Conservation (phyloP, 2,329 filamentous ascomycete species). For the Cladosporium sp. region DNA sequence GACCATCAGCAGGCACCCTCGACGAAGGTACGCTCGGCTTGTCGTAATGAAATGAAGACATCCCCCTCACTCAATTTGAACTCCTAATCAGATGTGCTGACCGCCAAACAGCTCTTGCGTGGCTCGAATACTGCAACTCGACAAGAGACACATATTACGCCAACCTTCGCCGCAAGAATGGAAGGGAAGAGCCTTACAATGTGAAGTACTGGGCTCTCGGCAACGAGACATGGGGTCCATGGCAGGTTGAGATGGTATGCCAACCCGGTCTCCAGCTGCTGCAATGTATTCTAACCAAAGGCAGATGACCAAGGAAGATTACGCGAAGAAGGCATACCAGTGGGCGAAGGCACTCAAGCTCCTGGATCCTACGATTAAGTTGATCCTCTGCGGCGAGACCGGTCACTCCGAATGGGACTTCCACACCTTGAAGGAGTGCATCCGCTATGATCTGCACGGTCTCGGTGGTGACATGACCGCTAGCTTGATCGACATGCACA, state of each 20-base stretch:
- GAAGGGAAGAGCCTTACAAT: slow-evolving; percentile 68
- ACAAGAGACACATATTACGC: slow-evolving; percentile 73
- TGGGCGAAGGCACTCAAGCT: slow-evolving; percentile 68
- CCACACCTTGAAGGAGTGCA: slow-evolving; percentile 64
- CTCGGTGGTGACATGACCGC: slow-evolving; percentile 43
- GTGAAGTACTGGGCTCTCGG: slow-evolving; percentile 83
- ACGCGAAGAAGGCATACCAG: slow-evolving; percentile 61
- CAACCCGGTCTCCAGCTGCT: neutral
- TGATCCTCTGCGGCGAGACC: slow-evolving; percentile 70
- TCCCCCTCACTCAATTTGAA: neutral
- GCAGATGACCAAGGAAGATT: slow-evolving; percentile 63
- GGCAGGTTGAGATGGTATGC: slow-evolving; percentile 50
- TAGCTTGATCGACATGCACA: slow-evolving; percentile 68
- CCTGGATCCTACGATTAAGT: slow-evolving; percentile 60
- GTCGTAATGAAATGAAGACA: neutral
- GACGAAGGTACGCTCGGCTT: slow-evolving; percentile 43
- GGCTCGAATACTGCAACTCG: slow-evolving; percentile 84
- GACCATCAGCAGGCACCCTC: slow-evolving; percentile 33
- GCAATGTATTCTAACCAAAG: neutral
- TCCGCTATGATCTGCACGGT: slow-evolving; percentile 46
- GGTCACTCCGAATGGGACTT: slow-evolving; percentile 66
- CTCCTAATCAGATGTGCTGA: neutral
- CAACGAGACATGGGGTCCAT: slow-evolving; percentile 65
- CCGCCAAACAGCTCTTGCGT: slow-evolving; percentile 52
- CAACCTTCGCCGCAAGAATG: slow-evolving; percentile 70